Base-by-base conservation (phyloP, 441 rosid species). In the Sinapis alba region DNA sequence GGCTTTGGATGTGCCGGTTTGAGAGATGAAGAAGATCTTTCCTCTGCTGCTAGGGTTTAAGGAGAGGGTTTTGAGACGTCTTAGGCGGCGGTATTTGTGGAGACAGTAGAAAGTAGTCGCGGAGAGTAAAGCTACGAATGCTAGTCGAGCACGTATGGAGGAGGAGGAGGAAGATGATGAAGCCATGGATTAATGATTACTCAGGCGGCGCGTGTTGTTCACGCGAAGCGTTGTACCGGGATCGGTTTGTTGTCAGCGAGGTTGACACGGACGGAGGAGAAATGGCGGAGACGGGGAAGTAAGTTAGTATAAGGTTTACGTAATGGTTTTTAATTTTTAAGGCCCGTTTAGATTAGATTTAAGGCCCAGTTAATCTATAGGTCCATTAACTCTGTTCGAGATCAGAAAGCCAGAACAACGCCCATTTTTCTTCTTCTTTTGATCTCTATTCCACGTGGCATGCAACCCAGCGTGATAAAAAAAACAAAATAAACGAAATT, bases 61-160 rank as follows among this genome's bases (percentile, higher is more conserved):
- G 72, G 86, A 82, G 71, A 65, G 75, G 77, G 58, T 73, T 74
- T 60, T 74, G 32, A 84, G 78, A 65, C 62, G 79, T 53, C 79
- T 86, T 80, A 83, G 83, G 61, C 90, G 91, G 81, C 96, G 92
- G 34, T 91, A 92, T 70, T 89, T 88, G 75, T 83, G 90, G 83
- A 92, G 62, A 82, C 87, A 91, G 84, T 89, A 95, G 74, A 88
- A 65, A 45, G 99, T 85, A 64, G 97, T 71, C 69, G 93, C 94
- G 3, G 99, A 90, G 83, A 95, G 90, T 69, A 95, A 65, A 20
- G 92, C 90, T 18, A 92, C 81, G 62, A 92, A 83, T 9, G 94
- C 81, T 19, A 90, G 54, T 71, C 88, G 94, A 43, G 88, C 79
- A 13, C 84, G 83, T 26, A 82, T 60, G 16, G 94, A 84, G 7